Evolutionary conservation across 805 yeast species (phyloP).

Genomic region (Metschnikowia drakensbergensis): DNA sequence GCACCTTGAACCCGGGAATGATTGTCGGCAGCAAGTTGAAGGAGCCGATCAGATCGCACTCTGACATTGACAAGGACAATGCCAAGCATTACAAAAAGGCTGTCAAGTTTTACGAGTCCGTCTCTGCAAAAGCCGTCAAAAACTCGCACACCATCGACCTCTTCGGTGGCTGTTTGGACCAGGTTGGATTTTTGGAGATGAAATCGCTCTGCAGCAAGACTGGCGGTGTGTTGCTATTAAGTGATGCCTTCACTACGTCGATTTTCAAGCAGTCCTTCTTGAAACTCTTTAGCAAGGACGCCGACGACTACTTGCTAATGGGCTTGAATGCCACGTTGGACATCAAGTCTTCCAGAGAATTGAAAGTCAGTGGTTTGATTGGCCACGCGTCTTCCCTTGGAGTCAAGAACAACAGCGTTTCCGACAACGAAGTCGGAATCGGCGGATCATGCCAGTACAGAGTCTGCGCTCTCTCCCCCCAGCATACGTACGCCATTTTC

Average conservation of each 20-base stretch:
- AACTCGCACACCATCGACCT: slow-evolving; percentile 82
- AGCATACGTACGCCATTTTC: slow-evolving; percentile 83
- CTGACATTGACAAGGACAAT: slow-evolving; percentile 85
- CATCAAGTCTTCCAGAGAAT: slow-evolving; percentile 80
- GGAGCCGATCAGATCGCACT: slow-evolving; percentile 96
- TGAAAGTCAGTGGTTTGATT: slow-evolving; percentile 87
- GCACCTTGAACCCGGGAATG: slow-evolving; percentile 92
- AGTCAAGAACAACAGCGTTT: slow-evolving; percentile 67
- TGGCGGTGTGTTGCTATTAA: slow-evolving; percentile 83
- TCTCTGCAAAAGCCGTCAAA: slow-evolving; percentile 66
- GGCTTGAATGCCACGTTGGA: slow-evolving; percentile 88
- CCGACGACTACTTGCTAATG: slow-evolving; percentile 79
- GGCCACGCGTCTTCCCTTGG: slow-evolving; percentile 84
- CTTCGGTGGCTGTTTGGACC: slow-evolving; percentile 95
- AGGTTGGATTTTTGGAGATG: slow-evolving; percentile 94
- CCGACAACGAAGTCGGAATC: slow-evolving; percentile 90
- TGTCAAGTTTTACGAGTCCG: slow-evolving; percentile 68
- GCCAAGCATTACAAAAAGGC: slow-evolving; percentile 89
- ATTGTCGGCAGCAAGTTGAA: slow-evolving; percentile 88
- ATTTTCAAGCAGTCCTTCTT: slow-evolving; percentile 90
- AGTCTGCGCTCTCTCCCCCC: slow-evolving; percentile 79
- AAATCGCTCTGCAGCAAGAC: slow-evolving; percentile 77
- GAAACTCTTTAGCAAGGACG: slow-evolving; percentile 83
- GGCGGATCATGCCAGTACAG: slow-evolving; percentile 91
- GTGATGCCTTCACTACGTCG: slow-evolving; percentile 93